These are phyloP conservation scores for Rosa lucieae DNA, from an alignment of 306 rosid genomes.

Conservation along the genomic window DNA sequence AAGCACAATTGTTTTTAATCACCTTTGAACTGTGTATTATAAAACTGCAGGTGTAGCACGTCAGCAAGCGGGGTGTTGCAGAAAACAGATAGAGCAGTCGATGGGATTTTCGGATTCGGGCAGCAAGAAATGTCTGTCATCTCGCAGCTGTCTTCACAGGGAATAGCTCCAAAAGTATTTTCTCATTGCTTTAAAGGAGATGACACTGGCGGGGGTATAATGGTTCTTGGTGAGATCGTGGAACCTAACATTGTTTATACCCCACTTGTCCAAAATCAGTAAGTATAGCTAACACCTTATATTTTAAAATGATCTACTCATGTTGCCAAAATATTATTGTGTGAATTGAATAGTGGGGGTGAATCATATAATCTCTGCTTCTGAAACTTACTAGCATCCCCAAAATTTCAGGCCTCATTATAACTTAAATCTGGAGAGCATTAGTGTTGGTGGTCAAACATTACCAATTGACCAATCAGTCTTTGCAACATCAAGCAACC, in stretches of 20 bases:
- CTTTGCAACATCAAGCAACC: conserved; percentile 57
- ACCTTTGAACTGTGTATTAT: conserved; percentile 18
- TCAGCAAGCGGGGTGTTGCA: conserved; percentile 60
- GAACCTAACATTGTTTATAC: conserved; percentile 68
- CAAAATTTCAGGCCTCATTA: conserved; percentile 77
- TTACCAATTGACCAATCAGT: conserved; percentile 52
- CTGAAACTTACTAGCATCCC: conserved; percentile 9
- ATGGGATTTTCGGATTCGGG: conserved; percentile 78
- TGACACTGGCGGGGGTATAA: conserved; percentile 62
- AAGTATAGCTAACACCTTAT: conserved; percentile 34
- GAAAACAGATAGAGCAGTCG: conserved; percentile 69
- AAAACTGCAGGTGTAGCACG: conserved; percentile 63
- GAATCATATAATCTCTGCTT: conserved; percentile 5
- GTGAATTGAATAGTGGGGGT: neutral
- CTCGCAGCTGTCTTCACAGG: conserved; percentile 73
- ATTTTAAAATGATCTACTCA: neutral
- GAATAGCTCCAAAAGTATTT: conserved; percentile 64
- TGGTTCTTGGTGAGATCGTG: conserved; percentile 79
- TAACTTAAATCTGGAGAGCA: conserved; percentile 69
- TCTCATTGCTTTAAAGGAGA: conserved; percentile 80
- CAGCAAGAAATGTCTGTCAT: conserved; percentile 64
- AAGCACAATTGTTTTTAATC: neutral
- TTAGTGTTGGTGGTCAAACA: conserved; percentile 58
- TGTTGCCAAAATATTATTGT: neutral
- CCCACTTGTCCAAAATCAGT: conserved; percentile 72